Evolutionary conservation across 208 protist genomes (phyloP), one percentile per base, ranked within the genome.

Genomic region (Trypanosoma avium): DNA sequence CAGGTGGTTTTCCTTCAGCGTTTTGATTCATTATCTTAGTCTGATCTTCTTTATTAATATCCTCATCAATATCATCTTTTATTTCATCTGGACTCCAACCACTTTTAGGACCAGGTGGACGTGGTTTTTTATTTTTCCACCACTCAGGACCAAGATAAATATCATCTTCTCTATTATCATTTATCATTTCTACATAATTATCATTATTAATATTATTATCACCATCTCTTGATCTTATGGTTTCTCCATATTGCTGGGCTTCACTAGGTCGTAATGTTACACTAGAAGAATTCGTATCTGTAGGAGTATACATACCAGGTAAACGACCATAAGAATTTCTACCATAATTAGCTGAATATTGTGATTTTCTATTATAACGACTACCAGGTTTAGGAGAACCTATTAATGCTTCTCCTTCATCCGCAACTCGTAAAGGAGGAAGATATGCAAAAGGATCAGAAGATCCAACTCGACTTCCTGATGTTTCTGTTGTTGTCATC

Each of bases 71-170:
- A 38, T 7, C 19, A 19, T 58, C 35, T 3, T 43, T 27, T 13
- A 45, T 15, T 4, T 46, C 53, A 17, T 7, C 19, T 22, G 32
- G n/a, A 3, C 9, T 13, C 26, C 36, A 17, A 26, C 1, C 8
- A 17, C 13, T 22, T 29, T 46, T 59, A 13, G 3, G 2, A 12
- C 35, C 35, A 0, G 6, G n/a, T 17, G 33, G 4, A 24, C 8
- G 33, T 19, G 19, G 30, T 19, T 29, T n/a, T 22, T 46, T 13
- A 17, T 59, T 33, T 2, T 59, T 59, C 53, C 30, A 59, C 53
- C 53, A 59, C n/a, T 59, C 53, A 9, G 30, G 35, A 22, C 53
- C 53, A 12, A 6, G 8, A 26, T 46, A 46, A 9, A 2, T 12
- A 33, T 43, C 4, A 21, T 59, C 53, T 6, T 33, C 8, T 1